Evolutionary conservation across 1,139 yeast species (phyloP).

Genomic region (Blastobotrys buckinghamii): DNA sequence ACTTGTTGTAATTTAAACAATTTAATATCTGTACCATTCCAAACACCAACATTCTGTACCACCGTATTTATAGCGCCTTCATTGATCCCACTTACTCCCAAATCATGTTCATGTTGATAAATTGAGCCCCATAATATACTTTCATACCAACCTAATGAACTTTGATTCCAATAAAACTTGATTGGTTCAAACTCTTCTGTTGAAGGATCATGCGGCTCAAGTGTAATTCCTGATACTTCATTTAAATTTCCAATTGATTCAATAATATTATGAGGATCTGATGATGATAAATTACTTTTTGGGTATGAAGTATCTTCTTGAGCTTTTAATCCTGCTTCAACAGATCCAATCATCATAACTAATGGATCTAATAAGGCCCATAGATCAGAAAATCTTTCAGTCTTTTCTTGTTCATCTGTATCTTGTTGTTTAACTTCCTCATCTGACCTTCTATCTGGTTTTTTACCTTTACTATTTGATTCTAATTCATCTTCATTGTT

Average conservation of each 20-base stretch:
- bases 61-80: slow-evolving; percentile 17
- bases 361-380: slow-evolving; percentile 16
- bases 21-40: slow-evolving; percentile 59
- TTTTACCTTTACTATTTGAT: slow-evolving; percentile 51
- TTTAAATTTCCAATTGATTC: slow-evolving; percentile 22
- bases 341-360: slow-evolving; percentile 13
- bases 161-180: slow-evolving; percentile 53
- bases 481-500: slow-evolving; percentile 18
- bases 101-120: slow-evolving; percentile 42
- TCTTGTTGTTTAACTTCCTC: neutral
- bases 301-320: slow-evolving; percentile 11
- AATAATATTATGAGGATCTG: slow-evolving; percentile 25
- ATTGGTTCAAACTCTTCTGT: slow-evolving; percentile 40
- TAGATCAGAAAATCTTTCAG: slow-evolving; percentile 7
- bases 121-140: slow-evolving; percentile 63
- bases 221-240: slow-evolving; percentile 19
- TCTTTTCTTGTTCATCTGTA: neutral
- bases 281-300: neutral
- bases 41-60: slow-evolving; percentile 33
- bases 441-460: neutral
- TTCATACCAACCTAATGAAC: slow-evolving; percentile 73
- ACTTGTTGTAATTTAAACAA: slow-evolving; percentile 52
- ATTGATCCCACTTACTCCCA: slow-evolving; percentile 12
- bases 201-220: slow-evolving; percentile 20
- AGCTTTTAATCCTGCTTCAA: slow-evolving; percentile 14